Percentiles rank a stretch among this genome's conserved stretches.
phyloP scores from a whole-genome alignment of 2,329 filamentous ascomycete genomes.

The Fusarium lateritium region DNA sequence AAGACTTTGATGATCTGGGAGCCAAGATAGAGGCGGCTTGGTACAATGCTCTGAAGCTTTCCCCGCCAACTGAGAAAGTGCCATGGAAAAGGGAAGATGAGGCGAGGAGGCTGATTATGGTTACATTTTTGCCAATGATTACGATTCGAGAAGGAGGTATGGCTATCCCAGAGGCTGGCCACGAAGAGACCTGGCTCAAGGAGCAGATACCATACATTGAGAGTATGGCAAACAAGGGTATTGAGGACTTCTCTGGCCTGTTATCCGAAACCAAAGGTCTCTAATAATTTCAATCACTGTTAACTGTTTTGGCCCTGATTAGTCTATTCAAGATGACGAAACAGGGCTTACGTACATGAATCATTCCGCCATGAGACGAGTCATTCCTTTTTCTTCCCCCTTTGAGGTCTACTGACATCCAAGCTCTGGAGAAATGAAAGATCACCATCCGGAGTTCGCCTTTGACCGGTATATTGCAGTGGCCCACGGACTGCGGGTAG shows the following conservation, averaged over 20 bases:
- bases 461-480: no score
- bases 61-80: background rate
- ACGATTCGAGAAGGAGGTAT: constrained; percentile 39
- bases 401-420: no score
- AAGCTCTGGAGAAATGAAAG: no score
- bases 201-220: constrained; percentile 29
- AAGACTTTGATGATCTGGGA: constrained; percentile 31
- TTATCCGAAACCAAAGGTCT: constrained; percentile 1
- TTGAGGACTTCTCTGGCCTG: constrained; percentile 23
- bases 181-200: constrained; percentile 35
- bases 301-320: no score
- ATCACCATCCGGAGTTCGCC: no score
- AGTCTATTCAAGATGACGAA: no score
- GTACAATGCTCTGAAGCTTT: constrained; percentile 12
- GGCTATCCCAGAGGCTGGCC: constrained; percentile 37
- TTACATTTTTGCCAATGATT: constrained; percentile 36
- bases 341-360: no score
- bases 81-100: constrained; percentile 17
- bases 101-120: constrained; percentile 21
- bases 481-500: no score
- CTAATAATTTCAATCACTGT: no score
- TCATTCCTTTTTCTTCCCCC: no score
- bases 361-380: no score
- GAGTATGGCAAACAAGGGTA: constrained; percentile 26
- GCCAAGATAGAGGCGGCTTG: constrained; percentile 29